Percentiles rank a stretch among this genome's conserved stretches.
These are phyloP conservation scores for Acacia pycnantha DNA, from an alignment of 331 rosid species.

Conservation along the genomic window DNA sequence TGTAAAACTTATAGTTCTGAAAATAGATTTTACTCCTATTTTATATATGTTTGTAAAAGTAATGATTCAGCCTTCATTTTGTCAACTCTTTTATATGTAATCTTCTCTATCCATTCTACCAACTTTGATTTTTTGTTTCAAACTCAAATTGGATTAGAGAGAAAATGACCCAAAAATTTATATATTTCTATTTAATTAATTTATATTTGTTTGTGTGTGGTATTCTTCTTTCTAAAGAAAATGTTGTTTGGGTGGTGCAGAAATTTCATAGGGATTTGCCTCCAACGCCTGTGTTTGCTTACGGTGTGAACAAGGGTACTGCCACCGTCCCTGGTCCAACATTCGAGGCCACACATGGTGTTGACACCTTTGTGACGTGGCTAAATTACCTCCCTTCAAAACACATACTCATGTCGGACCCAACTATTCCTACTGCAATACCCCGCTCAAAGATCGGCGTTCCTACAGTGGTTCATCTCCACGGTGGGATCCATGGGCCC, in stretches of 20 bases:
- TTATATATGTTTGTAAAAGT: too few species aligned
- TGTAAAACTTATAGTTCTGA: too few species aligned
- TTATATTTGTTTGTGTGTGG: not conserved
- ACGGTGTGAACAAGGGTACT: conserved; percentile 31
- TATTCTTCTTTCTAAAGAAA: not conserved
- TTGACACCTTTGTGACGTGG: conserved; percentile 70
- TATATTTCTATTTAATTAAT: not conserved
- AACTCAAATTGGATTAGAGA: not conserved
- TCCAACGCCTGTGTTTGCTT: conserved; percentile 70
- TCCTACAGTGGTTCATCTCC: conserved; percentile 89
- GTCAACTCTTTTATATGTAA: not conserved
- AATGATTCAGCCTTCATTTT: too few species aligned
- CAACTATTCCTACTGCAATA: conserved; percentile 60
- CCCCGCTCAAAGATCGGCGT: conserved; percentile 44
- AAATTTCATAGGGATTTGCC: conserved; percentile 84
- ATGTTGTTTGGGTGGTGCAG: conserved; percentile 19
- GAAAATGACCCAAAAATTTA: not conserved
- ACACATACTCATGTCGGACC: conserved; percentile 90
- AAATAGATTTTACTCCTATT: too few species aligned
- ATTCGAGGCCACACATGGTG: conserved; percentile 59
- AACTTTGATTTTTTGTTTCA: not conserved
- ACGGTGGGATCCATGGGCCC: conserved; percentile 70
- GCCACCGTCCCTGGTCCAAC: conserved; percentile 95
- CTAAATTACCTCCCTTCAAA: conserved; percentile 64
- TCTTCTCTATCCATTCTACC: not conserved